A percentile compares a stretch with the other conserved stretches of the same genome.
Evolutionary conservation across 2,329 filamentous ascomycete genomes (phyloP).

Genomic region (Venturia pyrina): DNA sequence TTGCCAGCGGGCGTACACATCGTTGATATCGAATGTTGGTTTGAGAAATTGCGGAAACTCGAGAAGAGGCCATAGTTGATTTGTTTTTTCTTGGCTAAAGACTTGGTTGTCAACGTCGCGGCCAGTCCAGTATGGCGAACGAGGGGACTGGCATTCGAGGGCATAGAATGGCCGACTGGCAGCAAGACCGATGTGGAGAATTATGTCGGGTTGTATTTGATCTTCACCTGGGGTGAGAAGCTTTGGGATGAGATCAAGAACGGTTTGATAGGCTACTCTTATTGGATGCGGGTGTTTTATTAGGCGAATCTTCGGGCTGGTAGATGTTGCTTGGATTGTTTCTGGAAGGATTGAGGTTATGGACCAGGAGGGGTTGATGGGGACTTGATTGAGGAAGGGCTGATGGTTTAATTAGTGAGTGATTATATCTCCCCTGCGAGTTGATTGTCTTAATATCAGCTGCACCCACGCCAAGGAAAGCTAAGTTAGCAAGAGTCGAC

Average conservation of each 20-base stretch:
- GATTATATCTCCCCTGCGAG: background rate
- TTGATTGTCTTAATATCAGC: too few species aligned
- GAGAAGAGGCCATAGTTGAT: constrained; percentile 16
- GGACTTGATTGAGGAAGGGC: constrained; percentile 25
- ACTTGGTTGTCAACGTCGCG: constrained; percentile 24
- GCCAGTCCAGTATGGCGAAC: constrained; percentile 14
- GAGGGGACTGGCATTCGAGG: constrained; percentile 23
- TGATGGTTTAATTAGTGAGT: constrained; percentile 6
- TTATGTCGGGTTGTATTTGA: constrained; percentile 18
- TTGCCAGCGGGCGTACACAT: constrained; percentile 24
- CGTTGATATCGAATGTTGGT: constrained; percentile 23
- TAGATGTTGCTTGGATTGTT: constrained; percentile 19
- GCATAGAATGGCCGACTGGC: constrained; percentile 26
- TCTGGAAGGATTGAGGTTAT: constrained; percentile 27
- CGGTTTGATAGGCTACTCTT: constrained; percentile 25
- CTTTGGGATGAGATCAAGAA: constrained; percentile 20
- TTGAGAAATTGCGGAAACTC: constrained; percentile 19
- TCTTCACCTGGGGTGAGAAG: constrained; percentile 17
- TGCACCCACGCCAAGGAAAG: too few species aligned
- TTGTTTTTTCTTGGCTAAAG: constrained; percentile 18
- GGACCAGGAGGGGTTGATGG: constrained; percentile 28
- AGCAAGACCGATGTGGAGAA: constrained; percentile 30
- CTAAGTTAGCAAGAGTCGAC: too few species aligned
- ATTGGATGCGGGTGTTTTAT: constrained; percentile 24
- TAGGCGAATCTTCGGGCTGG: constrained; percentile 24